Conservation (phyloP, 108 stramenopile species). For the Tribonema minus region DNA sequence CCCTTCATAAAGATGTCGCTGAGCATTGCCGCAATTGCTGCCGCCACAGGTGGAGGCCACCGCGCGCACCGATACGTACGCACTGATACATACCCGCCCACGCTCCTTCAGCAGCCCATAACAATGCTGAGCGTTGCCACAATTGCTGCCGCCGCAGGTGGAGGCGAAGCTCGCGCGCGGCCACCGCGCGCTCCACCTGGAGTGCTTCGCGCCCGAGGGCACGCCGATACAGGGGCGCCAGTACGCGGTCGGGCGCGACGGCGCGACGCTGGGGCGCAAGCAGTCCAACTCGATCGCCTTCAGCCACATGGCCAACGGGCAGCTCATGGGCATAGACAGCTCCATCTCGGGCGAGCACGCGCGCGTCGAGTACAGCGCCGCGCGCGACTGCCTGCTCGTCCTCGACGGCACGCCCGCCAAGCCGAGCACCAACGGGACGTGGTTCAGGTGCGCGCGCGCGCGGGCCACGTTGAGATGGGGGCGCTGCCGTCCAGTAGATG, state of each 20-base stretch:
- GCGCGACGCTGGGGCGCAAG: slow-evolving; percentile 54
- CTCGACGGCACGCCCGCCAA: slow-evolving; percentile 37
- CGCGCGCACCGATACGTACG: slow-evolving; percentile 4
- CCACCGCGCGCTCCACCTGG: slow-evolving; percentile 25
- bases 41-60: slow-evolving; percentile 27
- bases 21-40: neutral
- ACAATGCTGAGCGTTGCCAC: neutral
- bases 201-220: slow-evolving; percentile 62
- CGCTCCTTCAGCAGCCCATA: no score
- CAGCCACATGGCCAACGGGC: slow-evolving; percentile 16
- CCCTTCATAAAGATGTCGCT: neutral
- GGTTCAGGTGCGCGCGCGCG: no score
- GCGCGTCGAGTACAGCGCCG: slow-evolving; percentile 44
- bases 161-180: slow-evolving; percentile 10
- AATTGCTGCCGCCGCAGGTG: slow-evolving; percentile 5
- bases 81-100: no score
- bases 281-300: slow-evolving; percentile 53
- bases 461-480: no score
- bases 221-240: slow-evolving; percentile 54
- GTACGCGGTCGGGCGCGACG: slow-evolving; percentile 29
- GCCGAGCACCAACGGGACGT: slow-evolving; percentile 5
- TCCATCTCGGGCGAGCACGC: slow-evolving; percentile 58
- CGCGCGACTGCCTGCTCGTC: slow-evolving; percentile 28
- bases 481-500: no score
- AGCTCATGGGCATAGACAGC: slow-evolving; percentile 49